Evolutionary conservation across 2,329 filamentous ascomycete genomes (phyloP).

Genomic region (Neonectria ditissima): DNA sequence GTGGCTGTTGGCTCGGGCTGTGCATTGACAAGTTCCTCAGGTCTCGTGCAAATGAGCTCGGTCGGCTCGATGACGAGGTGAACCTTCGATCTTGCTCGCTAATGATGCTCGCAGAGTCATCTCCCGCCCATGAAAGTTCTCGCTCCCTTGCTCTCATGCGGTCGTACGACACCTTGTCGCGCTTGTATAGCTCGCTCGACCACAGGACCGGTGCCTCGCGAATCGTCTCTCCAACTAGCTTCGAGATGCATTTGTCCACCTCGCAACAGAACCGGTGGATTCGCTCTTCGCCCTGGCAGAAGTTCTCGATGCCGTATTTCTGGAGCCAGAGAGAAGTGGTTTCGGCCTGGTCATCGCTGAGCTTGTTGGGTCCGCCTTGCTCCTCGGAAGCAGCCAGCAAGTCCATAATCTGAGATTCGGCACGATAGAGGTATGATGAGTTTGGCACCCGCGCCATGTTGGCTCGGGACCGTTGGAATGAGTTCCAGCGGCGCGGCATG

Average conservation of each 20-base stretch:
- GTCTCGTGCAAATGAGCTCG: conserved; percentile 67
- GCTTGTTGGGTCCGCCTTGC: conserved; percentile 91
- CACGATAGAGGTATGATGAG: conserved; percentile 78
- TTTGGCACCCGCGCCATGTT: conserved; percentile 61
- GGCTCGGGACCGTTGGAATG: conserved; percentile 62
- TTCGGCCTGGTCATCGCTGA: conserved; percentile 94
- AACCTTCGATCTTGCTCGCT: conserved; percentile 67
- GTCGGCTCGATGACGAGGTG: conserved; percentile 56
- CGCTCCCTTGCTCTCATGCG: conserved; percentile 57
- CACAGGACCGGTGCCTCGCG: conserved; percentile 88
- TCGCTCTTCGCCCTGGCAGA: conserved; percentile 93
- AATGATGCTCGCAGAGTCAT: conserved; percentile 65
- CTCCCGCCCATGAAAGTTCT: conserved; percentile 59
- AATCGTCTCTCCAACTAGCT: conserved; percentile 86
- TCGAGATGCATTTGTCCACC: conserved; percentile 85
- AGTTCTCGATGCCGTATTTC: conserved; percentile 86
- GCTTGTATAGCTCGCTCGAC: conserved; percentile 89
- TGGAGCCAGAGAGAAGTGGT: conserved; percentile 86
- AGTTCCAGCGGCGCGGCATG: conserved; percentile 67
- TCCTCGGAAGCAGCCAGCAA: conserved; percentile 84
- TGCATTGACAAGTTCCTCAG: conserved; percentile 68
- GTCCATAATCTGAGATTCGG: conserved; percentile 87
- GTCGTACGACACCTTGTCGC: conserved; percentile 76
- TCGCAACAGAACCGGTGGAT: conserved; percentile 95
- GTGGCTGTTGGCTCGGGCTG: conserved; percentile 76